A percentile compares a stretch with the other conserved stretches of the same genome.
phyloP scores from a whole-genome alignment of 1,139 yeast genomes.

The Meyerozyma guilliermondii region DNA sequence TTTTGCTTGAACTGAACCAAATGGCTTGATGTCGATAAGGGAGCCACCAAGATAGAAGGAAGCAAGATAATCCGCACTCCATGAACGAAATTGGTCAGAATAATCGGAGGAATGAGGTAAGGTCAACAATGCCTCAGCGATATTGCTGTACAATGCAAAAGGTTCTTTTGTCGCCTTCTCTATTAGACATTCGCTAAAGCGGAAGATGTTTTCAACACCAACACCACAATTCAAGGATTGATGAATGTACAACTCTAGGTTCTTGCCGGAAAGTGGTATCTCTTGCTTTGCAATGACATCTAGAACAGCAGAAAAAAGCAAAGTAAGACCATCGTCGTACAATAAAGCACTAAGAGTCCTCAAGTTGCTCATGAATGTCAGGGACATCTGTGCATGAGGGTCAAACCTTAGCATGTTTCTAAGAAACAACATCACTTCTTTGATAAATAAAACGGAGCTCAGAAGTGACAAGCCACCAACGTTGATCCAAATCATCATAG shows the following conservation, averaged over 20 bases:
- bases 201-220: not conserved
- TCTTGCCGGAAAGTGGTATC: not conserved
- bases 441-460: not conserved
- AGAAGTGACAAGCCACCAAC: not conserved
- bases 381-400: not conserved
- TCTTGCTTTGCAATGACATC: not conserved
- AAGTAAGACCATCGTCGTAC: not conserved
- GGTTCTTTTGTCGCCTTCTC: not conserved
- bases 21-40: not conserved
- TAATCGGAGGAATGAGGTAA: conserved; percentile 6
- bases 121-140: conserved; percentile 18
- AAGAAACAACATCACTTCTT: not conserved
- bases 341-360: not conserved
- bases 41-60: conserved; percentile 23
- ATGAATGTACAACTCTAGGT: not conserved
- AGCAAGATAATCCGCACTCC: conserved; percentile 43
- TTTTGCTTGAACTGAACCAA: not conserved
- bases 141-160: conserved; percentile 5
- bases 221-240: not conserved
- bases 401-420: not conserved
- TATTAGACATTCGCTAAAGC: not conserved
- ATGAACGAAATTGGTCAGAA: conserved; percentile 22
- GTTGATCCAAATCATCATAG: not conserved
- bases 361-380: not conserved
- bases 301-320: not conserved